Base-by-base conservation (phyloP, 495 filamentous ascomycete species). In the Tricharina praecox region DNA sequence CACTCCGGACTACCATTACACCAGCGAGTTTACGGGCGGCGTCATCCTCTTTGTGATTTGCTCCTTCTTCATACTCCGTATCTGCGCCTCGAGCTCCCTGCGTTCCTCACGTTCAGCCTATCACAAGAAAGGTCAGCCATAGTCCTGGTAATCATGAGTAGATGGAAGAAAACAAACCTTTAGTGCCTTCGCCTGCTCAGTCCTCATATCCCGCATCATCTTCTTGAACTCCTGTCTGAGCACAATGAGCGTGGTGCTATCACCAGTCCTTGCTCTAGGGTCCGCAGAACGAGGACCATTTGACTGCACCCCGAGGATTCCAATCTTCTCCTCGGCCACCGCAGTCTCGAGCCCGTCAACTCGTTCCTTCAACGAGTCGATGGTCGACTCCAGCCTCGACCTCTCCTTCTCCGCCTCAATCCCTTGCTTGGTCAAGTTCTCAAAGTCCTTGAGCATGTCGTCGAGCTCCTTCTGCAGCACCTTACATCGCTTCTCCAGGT, bases 341-440 rank as follows among this genome's bases (percentile, higher is more conserved):
- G 78, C 71, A 1, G 69, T 69, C 60, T 86, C 82, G 36, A 85
- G 62, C 18, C 60, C 63, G 49, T 85, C 82, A 49, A 70, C 72
- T 56, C 76, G 72, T 50, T 85, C 81, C n/a, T 79, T 66, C 38
- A 86, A 61, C 23, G 61, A 63, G 55, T 88, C 82, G 50, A 82
- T 75, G 45, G 79, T 68, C 23, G 75, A 65, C 55, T 95, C 92
- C 9, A 92, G 70, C 51, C 71, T 71, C 62, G 79, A 78, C 1
- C 80, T 71, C 55, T 94, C 90, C 59, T 82, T 81, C 67, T 97
- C 90, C 48, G 80, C 81, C 53, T 85, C 76, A 47, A 97, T 80
- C 36, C 75, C 78, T 36, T 85, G 79, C 56, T 81, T 81, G 19
- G 86, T 93, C 63, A 97, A 78, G 16, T 74, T 75, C 60, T 93